Evolutionary conservation across 805 yeast species (phyloP), one percentile per base, ranked within the genome.

Genomic region (Lipomyces sp.): DNA sequence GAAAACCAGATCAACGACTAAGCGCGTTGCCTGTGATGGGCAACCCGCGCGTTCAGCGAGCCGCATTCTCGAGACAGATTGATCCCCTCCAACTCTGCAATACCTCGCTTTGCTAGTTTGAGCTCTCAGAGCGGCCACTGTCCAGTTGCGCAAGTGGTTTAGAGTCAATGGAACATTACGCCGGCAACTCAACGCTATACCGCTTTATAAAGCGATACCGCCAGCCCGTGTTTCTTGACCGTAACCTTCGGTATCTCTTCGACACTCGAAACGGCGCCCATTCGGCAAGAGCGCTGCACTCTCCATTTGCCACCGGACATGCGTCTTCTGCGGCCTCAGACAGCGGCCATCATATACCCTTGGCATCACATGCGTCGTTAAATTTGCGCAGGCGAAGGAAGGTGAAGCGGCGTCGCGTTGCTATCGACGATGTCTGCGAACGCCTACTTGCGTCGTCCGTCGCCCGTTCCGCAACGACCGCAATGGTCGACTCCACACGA

Each of bases 171-270:
- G 58, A 53, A 23, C 24, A 37, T 26, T 53, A 53, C 41, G 49
- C 55, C 28, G 58, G 58, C 6, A 53, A 53, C 38, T 32, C 51
- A 11, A 37, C 58, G 18, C 44, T 53, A 7, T 53, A 53, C 37
- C 45, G 45, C n/a, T 52, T 44, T 26, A 44, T 52, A 18, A 36
- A 45, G 24, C 39, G 42, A n/a, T 45, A 52, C 38, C 45, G 54
- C 13, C 58, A 53, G 26, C 52, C 58, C 13, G 43, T 49, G 16
- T 50, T 53, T 19, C 52, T 53, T 21, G 55, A 49, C 38, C 57
- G 58, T 13, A 53, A 53, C 41, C 45, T 53, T 18, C 29, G 39
- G 13, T 53, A 51, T 29, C 24, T 53, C 4, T 51, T 53, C 28
- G 56, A 46, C 38, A 34, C 46, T 32, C 47, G 41, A 7, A 14